Evolutionary conservation across 352 stramenopile species (phyloP).

Genomic region (Pythium dissotocum): DNA sequence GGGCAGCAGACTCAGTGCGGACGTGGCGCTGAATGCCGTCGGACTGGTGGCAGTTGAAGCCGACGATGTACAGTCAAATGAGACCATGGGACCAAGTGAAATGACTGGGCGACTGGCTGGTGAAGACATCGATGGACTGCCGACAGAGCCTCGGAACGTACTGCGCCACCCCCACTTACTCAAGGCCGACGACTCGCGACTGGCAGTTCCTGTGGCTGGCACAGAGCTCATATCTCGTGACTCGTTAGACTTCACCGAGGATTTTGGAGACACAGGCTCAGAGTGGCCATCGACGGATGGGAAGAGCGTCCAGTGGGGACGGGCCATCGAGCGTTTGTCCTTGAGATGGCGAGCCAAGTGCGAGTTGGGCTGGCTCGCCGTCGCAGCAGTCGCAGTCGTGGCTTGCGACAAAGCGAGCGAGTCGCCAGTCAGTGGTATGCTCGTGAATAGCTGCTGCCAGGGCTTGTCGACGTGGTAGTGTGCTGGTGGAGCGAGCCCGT

Average conservation of each 20-base stretch:
- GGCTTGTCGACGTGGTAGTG: constrained; percentile 51
- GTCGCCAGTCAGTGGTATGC: neutral
- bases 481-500: neutral
- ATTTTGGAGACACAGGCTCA: neutral
- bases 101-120: neutral
- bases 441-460: constrained; percentile 40
- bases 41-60: neutral
- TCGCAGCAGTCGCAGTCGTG: constrained; percentile 13
- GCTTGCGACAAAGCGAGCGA: constrained; percentile 4
- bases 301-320: constrained; percentile 21
- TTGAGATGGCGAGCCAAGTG: constrained; percentile 51
- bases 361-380: constrained; percentile 27
- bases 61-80: constrained; percentile 2
- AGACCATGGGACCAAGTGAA: constrained; percentile 1
- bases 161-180: constrained; percentile 12
- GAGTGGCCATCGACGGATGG: neutral
- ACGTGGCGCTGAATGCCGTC: neutral
- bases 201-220: neutral
- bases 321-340: constrained; percentile 43
- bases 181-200: neutral
- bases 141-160: neutral
- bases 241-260: neutral
- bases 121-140: neutral
- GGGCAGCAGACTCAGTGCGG: neutral
- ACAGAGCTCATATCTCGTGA: neutral